A percentile compares a stretch with the other conserved stretches of the same genome.
Conservation (phyloP, 805 yeast genomes). For the Saccharomycopsis lassenensis region DNA sequence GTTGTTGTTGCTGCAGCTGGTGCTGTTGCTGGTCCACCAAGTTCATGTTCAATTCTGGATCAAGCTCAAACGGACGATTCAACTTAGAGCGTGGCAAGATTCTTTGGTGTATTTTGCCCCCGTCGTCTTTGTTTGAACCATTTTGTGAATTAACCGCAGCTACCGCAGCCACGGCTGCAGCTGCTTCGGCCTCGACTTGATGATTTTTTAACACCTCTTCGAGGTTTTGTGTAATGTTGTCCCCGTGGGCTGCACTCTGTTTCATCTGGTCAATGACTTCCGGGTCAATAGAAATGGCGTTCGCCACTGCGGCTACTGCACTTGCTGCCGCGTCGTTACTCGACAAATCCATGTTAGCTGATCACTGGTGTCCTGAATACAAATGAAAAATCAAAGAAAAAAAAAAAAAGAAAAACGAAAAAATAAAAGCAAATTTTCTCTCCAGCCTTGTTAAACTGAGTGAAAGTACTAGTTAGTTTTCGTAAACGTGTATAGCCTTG, state of each 20-base stretch:
- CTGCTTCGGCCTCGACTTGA: slow-evolving; percentile 18
- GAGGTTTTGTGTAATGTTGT: background rate
- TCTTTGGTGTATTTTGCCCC: no score
- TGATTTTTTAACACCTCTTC: slow-evolving; percentile 7
- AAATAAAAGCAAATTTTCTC: no score
- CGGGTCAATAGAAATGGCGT: slow-evolving; percentile 13
- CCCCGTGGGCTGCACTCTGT: background rate
- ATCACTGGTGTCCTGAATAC: background rate
- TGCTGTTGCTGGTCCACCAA: slow-evolving; percentile 29
- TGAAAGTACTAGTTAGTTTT: no score
- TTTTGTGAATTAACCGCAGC: slow-evolving; percentile 25
- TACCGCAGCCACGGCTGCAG: slow-evolving; percentile 20
- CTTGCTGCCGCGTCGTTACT: slow-evolving; percentile 5
- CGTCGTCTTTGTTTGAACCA: no score
- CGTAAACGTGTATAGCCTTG: no score
- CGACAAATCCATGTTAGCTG: background rate
- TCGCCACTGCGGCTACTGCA: slow-evolving; percentile 5
- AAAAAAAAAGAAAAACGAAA: slow-evolving; percentile 3
- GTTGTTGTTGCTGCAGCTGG: slow-evolving; percentile 62
- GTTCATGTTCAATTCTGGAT: slow-evolving; percentile 19
- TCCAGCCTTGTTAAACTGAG: no score
- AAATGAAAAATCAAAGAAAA: background rate
- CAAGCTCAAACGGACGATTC: slow-evolving; percentile 18
- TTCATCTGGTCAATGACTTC: slow-evolving; percentile 13
- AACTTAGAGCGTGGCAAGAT: no score